phyloP scores from a whole-genome alignment of 2,329 filamentous ascomycete species.

The Alternaria tenuissima region DNA sequence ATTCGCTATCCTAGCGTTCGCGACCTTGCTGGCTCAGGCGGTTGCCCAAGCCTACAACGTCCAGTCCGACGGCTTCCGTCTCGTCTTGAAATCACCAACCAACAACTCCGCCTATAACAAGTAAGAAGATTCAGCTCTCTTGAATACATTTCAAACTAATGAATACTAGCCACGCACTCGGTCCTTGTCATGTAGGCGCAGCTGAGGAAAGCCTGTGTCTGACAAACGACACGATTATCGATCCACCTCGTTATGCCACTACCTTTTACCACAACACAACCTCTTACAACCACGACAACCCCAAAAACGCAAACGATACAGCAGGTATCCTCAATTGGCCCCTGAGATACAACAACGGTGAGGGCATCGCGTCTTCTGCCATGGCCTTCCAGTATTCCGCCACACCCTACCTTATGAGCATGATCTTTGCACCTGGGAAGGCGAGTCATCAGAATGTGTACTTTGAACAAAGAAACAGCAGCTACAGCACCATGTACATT shows the following conservation, averaged over 20 bases:
- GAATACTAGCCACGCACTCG: constrained; percentile 22
- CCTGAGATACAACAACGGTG: constrained; percentile 3
- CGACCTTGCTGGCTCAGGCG: background rate
- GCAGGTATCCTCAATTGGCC: constrained; percentile 27
- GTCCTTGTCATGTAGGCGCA: constrained; percentile 55
- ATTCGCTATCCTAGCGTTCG: constrained; percentile 7
- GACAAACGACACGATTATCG: constrained; percentile 7
- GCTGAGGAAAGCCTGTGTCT: constrained; percentile 54
- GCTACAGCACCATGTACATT: constrained; percentile 43
- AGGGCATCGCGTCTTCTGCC: constrained; percentile 24
- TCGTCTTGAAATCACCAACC: constrained; percentile 26
- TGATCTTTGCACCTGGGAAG: constrained; percentile 46
- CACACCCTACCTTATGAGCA: constrained; percentile 51
- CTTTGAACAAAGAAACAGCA: constrained; percentile 44
- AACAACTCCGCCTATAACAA: constrained; percentile 26
- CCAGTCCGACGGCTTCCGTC: constrained; percentile 30
- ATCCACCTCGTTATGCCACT: constrained; percentile 23
- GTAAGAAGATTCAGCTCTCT: background rate
- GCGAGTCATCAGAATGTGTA: constrained; percentile 34
- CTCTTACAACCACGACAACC: constrained; percentile 7
- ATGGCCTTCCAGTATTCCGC: constrained; percentile 44
- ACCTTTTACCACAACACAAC: constrained; percentile 43
- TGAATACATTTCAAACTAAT: background rate
- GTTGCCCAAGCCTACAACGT: background rate
- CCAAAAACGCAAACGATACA: background rate